Conservation (phyloP, 352 stramenopile species). For the Peronospora destructor region DNA sequence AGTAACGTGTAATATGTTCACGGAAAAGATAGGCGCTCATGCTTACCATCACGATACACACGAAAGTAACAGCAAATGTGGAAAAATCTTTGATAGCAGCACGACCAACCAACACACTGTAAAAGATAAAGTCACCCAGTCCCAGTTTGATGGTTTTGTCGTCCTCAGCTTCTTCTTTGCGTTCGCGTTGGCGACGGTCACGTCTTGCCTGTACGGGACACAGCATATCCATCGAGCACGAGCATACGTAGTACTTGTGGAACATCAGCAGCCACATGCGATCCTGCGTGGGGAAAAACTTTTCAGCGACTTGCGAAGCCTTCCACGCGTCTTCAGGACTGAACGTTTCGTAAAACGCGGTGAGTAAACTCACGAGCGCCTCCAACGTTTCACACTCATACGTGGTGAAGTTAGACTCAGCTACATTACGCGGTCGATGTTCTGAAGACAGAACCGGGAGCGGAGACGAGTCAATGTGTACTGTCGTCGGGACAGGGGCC, state of each 20-base stretch:
- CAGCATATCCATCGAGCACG: conserved; percentile 70
- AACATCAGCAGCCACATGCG: conserved; percentile 79
- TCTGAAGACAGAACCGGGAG: conserved; percentile 27
- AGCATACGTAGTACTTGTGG: conserved; percentile 83
- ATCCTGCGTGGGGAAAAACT: conserved; percentile 73
- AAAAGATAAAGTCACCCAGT: conserved; percentile 99
- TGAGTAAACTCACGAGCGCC: conserved; percentile 51
- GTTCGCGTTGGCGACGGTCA: conserved; percentile 41
- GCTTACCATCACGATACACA: conserved; percentile 90
- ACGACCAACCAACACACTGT: conserved; percentile 94
- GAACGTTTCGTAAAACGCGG: conserved; percentile 70
- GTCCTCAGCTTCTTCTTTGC: conserved; percentile 50
- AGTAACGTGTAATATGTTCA: neutral
- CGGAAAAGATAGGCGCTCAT: neutral
- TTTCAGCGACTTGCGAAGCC: conserved; percentile 65
- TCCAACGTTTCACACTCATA: conserved; percentile 78
- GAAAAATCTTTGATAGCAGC: conserved; percentile 94
- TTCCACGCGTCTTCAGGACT: conserved; percentile 80
- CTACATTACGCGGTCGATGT: conserved; percentile 52
- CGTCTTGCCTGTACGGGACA: conserved; percentile 64
- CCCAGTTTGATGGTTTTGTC: conserved; percentile 91
- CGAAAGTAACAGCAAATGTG: conserved; percentile 89
- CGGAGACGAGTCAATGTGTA: conserved; percentile 24
- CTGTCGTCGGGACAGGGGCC: conserved; percentile 11
- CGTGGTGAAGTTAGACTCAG: conserved; percentile 68